phyloP scores from a whole-genome alignment of 305 asterid species.

The Plantago coronopus region DNA sequence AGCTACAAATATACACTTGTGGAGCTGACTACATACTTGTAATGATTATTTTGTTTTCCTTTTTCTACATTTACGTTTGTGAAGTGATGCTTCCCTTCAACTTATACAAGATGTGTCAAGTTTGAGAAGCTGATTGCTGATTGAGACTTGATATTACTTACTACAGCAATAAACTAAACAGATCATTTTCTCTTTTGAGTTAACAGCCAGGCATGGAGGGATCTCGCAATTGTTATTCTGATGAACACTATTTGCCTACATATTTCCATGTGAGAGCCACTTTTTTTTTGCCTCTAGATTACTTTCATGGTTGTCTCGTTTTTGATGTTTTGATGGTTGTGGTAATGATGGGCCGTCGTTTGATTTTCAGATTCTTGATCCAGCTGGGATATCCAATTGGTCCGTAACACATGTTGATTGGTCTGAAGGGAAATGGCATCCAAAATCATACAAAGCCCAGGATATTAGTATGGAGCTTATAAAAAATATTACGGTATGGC shows the following conservation, averaged over 20 bases:
- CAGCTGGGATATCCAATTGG: conserved; percentile 89
- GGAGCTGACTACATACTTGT: too few species aligned
- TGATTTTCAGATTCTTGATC: conserved; percentile 74
- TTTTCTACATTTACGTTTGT: too few species aligned
- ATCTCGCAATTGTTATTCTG: conserved; percentile 56
- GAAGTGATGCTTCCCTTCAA: too few species aligned
- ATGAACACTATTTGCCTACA: conserved; percentile 75
- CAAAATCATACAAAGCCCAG: conserved; percentile 62
- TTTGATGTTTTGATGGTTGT: background rate
- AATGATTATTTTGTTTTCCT: too few species aligned
- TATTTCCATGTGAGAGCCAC: conserved; percentile 56
- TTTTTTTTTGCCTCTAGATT: conserved; percentile 1
- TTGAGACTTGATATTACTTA: background rate
- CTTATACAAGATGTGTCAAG: too few species aligned
- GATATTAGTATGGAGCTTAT: conserved; percentile 58
- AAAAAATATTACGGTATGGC: conserved; percentile 73
- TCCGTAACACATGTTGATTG: conserved; percentile 95
- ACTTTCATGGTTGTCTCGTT: conserved; percentile 15
- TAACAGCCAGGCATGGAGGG: conserved; percentile 76
- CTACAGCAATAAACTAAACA: conserved; percentile 16
- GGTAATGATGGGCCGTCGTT: conserved; percentile 11
- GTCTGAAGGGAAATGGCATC: conserved; percentile 99
- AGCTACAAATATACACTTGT: too few species aligned
- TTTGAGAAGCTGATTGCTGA: background rate
- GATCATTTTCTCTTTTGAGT: conserved; percentile 29